Base-by-base conservation (phyloP, 768 basidiomycete species). In the Ramaria sp. region DNA sequence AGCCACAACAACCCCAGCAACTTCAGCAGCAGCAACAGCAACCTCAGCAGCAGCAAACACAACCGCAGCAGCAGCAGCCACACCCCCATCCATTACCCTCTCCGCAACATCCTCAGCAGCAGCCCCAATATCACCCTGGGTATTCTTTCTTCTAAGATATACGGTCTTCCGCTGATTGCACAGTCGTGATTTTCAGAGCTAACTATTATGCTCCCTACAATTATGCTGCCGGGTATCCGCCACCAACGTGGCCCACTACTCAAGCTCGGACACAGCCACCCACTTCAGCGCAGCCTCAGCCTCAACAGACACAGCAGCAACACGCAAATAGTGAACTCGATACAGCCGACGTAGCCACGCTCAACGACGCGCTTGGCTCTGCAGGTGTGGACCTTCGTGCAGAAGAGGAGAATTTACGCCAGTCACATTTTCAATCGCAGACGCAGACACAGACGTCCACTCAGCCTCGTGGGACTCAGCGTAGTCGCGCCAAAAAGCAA, bases 341-440 rank as follows among this genome's bases (percentile, higher is more conserved):
- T 60, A 81, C 79, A 2, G 68, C 81, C 3, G 88, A 90, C 61
- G 78, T 90, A 32, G 79, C 87, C 10, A 86, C 84, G 6, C 62
- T 92, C 41, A 90, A 88, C 54, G 88, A 92, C 60, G 89, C 88
- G 3, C 69, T 92, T 1, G 89, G 88, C 4, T 88, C 87, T 62
- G 88, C 88, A 6, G 88, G 89, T 10, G 88, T 92, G 6, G 89
- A 92, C 69, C 69, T 92, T n/a, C 70, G 85, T 64, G 90, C 90
- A 0, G 90, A 92, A 66, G 89, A 92, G 70, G 90, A 91, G 65
- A 75, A 78, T 3, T 69, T 91, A 5, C 86, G 89, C 60, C 75
- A 84, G 38, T 71, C 75, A 3, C 75, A 82, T 54, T 79, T 82
- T 56, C 75, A 74, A 42, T 82, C 81, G 58, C 76, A 79, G 43